A percentile compares a stretch with the other conserved stretches of the same genome.
Conservation (phyloP, 257 asterid species). For the Ligustrum vulgare region DNA sequence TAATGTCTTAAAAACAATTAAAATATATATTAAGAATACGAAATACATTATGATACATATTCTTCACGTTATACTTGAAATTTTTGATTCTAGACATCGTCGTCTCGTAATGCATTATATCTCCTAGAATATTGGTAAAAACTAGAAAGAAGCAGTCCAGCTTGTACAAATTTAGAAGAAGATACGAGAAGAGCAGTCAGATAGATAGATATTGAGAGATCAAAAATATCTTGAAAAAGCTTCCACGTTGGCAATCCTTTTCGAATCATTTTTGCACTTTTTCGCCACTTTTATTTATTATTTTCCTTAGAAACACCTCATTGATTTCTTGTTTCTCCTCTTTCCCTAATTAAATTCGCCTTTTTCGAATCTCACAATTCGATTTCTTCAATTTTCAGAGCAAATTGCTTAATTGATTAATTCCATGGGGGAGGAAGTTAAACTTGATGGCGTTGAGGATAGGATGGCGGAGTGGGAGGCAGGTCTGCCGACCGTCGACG, state of each 20-base stretch:
- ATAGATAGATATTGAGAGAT: conserved; percentile 30
- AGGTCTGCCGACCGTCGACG: conserved; percentile 27
- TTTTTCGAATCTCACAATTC: neutral
- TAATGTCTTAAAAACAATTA: no score
- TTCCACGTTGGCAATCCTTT: conserved; percentile 60
- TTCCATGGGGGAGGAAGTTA: neutral
- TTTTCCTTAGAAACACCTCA: conserved; percentile 22
- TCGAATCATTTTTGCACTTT: conserved; percentile 63
- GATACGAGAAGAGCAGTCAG: conserved; percentile 12
- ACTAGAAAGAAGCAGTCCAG: neutral
- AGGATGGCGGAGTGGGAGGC: conserved; percentile 26
- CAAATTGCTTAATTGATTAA: no score
- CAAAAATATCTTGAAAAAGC: conserved; percentile 44
- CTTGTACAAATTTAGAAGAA: neutral
- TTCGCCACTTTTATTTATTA: conserved; percentile 24
- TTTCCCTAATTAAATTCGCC: neutral
- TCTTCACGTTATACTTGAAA: no score
- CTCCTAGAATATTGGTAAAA: no score
- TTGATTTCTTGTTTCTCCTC: conserved; percentile 9
- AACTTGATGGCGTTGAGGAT: neutral
- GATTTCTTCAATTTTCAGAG: neutral
- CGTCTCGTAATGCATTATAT: no score
- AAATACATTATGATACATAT: no score
- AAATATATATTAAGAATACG: no score
- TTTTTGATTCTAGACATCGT: no score